Percentiles rank a stretch among this genome's conserved stretches.
These are phyloP conservation scores for Candida anglica DNA, from an alignment of 805 yeast species.

Conservation along the genomic window DNA sequence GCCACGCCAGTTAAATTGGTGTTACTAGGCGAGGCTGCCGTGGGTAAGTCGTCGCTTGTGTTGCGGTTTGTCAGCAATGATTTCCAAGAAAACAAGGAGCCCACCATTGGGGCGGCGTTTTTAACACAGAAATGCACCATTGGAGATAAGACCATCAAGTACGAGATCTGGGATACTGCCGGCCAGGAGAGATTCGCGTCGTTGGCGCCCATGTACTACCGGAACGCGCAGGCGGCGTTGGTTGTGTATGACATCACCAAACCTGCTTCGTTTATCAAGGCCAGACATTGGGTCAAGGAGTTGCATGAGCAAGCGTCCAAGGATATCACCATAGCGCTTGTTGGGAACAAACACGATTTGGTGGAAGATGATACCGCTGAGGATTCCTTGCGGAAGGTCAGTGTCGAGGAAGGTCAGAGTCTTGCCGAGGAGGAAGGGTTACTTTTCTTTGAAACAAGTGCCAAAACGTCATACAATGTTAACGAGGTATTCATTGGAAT, in stretches of 20 bases:
- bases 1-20: constrained; percentile 83
- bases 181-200: constrained; percentile 97
- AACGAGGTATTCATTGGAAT: constrained; percentile 88
- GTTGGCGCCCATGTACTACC: constrained; percentile 93
- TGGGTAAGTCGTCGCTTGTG: constrained; percentile 91
- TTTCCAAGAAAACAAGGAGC: constrained; percentile 95
- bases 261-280: constrained; percentile 91
- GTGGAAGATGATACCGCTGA: constrained; percentile 49
- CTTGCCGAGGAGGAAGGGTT: constrained; percentile 90
- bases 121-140: constrained; percentile 89
- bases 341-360: constrained; percentile 88
- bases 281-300: constrained; percentile 97
- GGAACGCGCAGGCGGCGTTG: constrained; percentile 95
- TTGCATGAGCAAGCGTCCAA: constrained; percentile 93
- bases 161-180: constrained; percentile 96
- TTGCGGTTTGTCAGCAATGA: constrained; percentile 91
- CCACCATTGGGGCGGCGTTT: constrained; percentile 97
- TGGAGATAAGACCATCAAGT: constrained; percentile 81
- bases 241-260: constrained; percentile 95
- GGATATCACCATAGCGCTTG: constrained; percentile 86
- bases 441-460: constrained; percentile 90
- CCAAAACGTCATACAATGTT: constrained; percentile 85
- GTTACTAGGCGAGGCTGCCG: constrained; percentile 95
- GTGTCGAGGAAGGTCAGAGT: constrained; percentile 78
- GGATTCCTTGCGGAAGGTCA: constrained; percentile 67